These are phyloP conservation scores for Eimeria falciformis DNA, from an alignment of 169 alveolate genomes.

Conservation along the genomic window DNA sequence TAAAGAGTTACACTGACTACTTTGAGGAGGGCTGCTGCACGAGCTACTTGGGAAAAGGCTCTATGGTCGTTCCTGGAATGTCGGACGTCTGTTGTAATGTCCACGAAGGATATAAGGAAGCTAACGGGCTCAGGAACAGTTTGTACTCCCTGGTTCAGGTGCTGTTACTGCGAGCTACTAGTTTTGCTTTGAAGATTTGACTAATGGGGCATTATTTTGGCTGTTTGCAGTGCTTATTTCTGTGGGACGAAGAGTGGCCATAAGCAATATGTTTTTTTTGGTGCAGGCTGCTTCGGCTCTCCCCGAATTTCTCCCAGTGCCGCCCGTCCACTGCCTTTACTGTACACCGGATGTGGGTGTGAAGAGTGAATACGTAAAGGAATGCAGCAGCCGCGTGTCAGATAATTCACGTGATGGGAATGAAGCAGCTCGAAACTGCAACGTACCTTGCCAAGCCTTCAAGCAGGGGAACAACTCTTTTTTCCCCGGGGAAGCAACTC, in stretches of 20 bases:
- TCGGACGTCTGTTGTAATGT: background rate
- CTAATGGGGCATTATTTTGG: background rate
- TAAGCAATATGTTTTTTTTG: background rate
- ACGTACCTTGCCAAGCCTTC: background rate
- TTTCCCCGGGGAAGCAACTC: background rate
- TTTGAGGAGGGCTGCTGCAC: slow-evolving; percentile 25
- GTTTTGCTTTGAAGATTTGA: background rate
- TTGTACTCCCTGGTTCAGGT: slow-evolving; percentile 48
- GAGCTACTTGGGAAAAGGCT: background rate
- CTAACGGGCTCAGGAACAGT: background rate
- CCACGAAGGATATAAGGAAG: too few relatives aligned
- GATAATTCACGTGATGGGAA: slow-evolving; percentile 12
- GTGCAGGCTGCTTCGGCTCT: slow-evolving; percentile 65
- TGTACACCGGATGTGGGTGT: background rate
- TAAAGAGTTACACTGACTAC: slow-evolving; percentile 12
- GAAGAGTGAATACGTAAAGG: too few relatives aligned
- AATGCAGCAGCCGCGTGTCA: background rate
- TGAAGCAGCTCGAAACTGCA: slow-evolving; percentile 4
- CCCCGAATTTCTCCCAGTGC: background rate
- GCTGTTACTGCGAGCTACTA: background rate
- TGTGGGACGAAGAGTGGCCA: background rate
- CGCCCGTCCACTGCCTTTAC: slow-evolving; percentile 8
- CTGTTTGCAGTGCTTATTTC: background rate
- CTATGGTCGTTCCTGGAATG: background rate
- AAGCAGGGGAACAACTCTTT: background rate